Base-by-base conservation (phyloP, 2,329 filamentous ascomycete species). In the Fusarium bulbicola region DNA sequence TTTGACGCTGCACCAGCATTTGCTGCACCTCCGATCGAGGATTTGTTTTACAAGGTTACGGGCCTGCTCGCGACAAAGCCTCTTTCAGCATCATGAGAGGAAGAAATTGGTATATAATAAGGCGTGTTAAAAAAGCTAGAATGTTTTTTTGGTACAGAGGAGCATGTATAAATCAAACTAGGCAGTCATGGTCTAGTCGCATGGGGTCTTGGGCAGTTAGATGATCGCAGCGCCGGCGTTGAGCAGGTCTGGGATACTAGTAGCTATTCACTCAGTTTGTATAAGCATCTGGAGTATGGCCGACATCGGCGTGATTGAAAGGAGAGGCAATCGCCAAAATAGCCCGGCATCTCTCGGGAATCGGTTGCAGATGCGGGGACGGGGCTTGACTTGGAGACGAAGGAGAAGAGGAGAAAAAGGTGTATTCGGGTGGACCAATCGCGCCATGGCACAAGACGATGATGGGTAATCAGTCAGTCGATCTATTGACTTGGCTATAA, bases 21-120 rank as follows among this genome's bases (percentile, higher is more conserved):
- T 78, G 91, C 92, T 1, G 87, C 92, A 77, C 91, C 92, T 28
- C 89, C 92, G 16, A 88, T 95, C 28, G 90, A 92, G 80, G 92
- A 94, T 70, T 88, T 94, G 83, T 95, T 95, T 79, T 90, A 92
- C 80, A 89, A 91, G 80, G 91, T 95, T 43, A 88, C 92, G 18
- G 88, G 78, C 52, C 76, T 83, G 15, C 90, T 92, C 79, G 87
- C 88, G 3, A 84, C 87, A 68, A 91, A 89, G 79, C 86, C 89
- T 20, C 74, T 85, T 47, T 76, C 79, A 20, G 72, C 72, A 37
- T 76, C 66, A 57, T 76, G 62, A 76, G 43, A 46, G 36, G 60
- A 68, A 65, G 46, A 63, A 74, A 39, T 36, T 54, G 58, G 37
- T 72, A 73, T 63, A 66, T 64, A 60, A 72, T 64, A 53, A 42